Percentiles rank a stretch among this genome's conserved stretches.
phyloP scores from a whole-genome alignment of 306 rosid species.

The Rosa persica region DNA sequence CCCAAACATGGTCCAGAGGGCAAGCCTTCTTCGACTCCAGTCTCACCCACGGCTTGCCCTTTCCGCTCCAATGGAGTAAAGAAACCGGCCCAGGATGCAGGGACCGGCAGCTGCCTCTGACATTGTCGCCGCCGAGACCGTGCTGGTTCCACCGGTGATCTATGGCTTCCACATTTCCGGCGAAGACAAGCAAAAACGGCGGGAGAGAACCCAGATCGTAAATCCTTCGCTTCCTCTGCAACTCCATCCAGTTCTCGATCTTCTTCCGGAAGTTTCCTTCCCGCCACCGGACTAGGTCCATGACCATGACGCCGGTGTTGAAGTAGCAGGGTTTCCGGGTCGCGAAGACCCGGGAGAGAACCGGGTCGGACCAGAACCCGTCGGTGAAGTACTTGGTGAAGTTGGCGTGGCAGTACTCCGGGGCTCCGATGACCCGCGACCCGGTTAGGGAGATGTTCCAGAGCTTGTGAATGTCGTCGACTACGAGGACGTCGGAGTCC shows the following conservation, averaged over 20 bases:
- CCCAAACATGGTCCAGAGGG: conserved; percentile 76
- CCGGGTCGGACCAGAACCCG: conserved; percentile 78
- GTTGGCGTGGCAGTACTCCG: conserved; percentile 96
- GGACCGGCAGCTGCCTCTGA: conserved; percentile 74
- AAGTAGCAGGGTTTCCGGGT: conserved; percentile 70
- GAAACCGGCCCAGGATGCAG: conserved; percentile 94
- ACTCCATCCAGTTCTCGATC: conserved; percentile 90
- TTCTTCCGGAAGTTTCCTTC: conserved; percentile 62
- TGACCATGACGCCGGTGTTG: conserved; percentile 95
- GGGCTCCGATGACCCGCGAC: conserved; percentile 76
- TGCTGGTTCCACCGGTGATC: conserved; percentile 96
- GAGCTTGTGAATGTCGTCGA: conserved; percentile 81
- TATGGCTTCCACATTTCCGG: conserved; percentile 77
- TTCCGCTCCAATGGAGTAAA: conserved; percentile 93
- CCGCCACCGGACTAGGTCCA: conserved; percentile 77
- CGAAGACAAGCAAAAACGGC: conserved; percentile 72
- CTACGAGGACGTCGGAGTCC: conserved; percentile 76
- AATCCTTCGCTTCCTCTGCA: conserved; percentile 68
- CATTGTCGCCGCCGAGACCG: conserved; percentile 91
- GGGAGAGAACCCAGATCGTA: conserved; percentile 89
- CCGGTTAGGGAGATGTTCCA: conserved; percentile 54
- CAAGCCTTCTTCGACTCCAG: conserved; percentile 70
- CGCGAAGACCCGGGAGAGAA: conserved; percentile 57
- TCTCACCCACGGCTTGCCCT: conserved; percentile 97
- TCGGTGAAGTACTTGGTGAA: conserved; percentile 91